Evolutionary conservation across 768 basidiomycete species (phyloP).

Genomic region (Trametes sanguinea): DNA sequence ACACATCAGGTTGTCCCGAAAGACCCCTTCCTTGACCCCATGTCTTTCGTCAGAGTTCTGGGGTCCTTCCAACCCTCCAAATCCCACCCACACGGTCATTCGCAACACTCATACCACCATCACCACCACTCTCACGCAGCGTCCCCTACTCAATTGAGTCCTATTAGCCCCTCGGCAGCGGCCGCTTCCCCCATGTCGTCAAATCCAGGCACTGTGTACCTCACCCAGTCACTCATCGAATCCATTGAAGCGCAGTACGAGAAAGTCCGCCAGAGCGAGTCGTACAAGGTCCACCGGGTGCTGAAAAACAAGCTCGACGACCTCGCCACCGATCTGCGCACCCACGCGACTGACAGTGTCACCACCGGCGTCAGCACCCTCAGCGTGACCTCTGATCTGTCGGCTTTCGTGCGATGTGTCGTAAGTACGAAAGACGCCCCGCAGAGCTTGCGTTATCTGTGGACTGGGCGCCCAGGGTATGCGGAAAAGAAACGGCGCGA

Average conservation of each 20-base stretch:
- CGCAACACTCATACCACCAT: constrained; percentile 7
- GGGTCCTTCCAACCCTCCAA: constrained; percentile 32
- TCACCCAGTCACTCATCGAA: constrained; percentile 50
- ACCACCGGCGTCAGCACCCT: constrained; percentile 37
- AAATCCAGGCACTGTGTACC: constrained; percentile 28
- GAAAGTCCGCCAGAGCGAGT: constrained; percentile 46
- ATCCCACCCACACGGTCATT: constrained; percentile 25
- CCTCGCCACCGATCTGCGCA: constrained; percentile 42
- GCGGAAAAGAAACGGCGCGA: constrained; percentile 36
- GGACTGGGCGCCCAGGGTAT: constrained; percentile 38
- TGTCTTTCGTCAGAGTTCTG: constrained; percentile 55
- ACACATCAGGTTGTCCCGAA: constrained; percentile 50
- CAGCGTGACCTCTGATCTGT: constrained; percentile 54
- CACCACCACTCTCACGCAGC: constrained; percentile 9
- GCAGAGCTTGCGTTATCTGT: constrained; percentile 35
- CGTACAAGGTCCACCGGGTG: constrained; percentile 62
- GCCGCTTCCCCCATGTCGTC: constrained; percentile 1
- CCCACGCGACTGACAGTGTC: constrained; percentile 25
- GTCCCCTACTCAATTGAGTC: constrained; percentile 20
- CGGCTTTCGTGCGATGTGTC: constrained; percentile 49
- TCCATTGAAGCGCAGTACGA: constrained; percentile 52
- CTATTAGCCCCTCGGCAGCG: neutral
- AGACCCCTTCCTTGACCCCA: constrained; percentile 78
- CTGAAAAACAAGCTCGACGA: constrained; percentile 63
- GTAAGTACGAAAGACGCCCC: constrained; percentile 38